Evolutionary conservation across 805 yeast genomes (phyloP).

Genomic region (Brettanomyces anomalus): DNA sequence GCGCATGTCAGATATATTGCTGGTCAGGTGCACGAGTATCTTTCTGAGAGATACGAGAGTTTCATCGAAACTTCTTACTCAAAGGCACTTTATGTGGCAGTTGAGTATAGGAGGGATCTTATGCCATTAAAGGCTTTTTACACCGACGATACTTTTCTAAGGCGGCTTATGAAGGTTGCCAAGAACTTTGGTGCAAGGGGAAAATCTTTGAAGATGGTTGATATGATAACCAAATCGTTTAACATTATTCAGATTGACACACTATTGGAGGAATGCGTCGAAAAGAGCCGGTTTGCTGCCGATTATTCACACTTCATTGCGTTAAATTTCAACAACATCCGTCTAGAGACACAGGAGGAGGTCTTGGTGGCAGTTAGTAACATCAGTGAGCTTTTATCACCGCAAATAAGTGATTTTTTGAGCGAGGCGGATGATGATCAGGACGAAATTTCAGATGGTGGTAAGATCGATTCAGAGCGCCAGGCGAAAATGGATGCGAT

Average conservation of each 20-base stretch:
- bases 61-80: conserved; percentile 56
- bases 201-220: conserved; percentile 34
- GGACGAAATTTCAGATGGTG: conserved; percentile 3
- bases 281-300: conserved; percentile 10
- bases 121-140: conserved; percentile 16
- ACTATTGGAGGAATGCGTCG: conserved; percentile 2
- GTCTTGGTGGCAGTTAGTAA: conserved; percentile 34
- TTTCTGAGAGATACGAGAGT: conserved; percentile 62
- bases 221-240: conserved; percentile 24
- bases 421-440: conserved; percentile 10
- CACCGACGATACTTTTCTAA: conserved; percentile 27
- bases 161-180: conserved; percentile 34
- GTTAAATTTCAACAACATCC: conserved; percentile 30
- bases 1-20: conserved; percentile 39
- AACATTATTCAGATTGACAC: conserved; percentile 14
- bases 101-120: conserved; percentile 30
- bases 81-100: conserved; percentile 54
- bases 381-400: conserved; percentile 33
- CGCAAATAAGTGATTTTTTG: conserved; percentile 32
- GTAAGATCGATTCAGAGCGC: conserved; percentile 4
- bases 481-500: conserved; percentile 7
- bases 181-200: conserved; percentile 25
- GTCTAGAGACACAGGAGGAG: conserved; percentile 41
- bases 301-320: conserved; percentile 27
- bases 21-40: conserved; percentile 38